These are phyloP conservation scores for Vitis rupestris DNA, from an alignment of 164 flowering plant species.

Conservation along the genomic window DNA sequence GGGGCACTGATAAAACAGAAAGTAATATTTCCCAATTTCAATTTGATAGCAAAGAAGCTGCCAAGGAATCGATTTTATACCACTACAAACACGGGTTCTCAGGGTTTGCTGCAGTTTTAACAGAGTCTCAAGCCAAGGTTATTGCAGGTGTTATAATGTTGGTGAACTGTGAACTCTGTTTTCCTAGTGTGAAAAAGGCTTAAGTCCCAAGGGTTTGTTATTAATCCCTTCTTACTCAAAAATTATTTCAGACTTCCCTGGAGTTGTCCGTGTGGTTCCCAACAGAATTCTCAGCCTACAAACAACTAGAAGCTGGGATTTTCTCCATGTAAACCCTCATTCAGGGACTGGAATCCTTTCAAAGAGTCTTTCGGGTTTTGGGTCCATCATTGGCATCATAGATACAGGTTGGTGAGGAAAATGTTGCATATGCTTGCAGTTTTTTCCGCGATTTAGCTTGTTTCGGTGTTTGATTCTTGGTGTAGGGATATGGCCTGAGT, in stretches of 20 bases:
- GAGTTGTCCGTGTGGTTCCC: slow-evolving; percentile 39
- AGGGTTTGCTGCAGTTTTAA: slow-evolving; percentile 51
- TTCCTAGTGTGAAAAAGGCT: neutral
- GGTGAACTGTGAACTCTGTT: slow-evolving; percentile 15
- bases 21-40: neutral
- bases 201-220: neutral
- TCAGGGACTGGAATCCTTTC: slow-evolving; percentile 33
- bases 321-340: slow-evolving; percentile 29
- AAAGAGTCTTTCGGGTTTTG: slow-evolving; percentile 30
- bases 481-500: slow-evolving; percentile 58
- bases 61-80: slow-evolving; percentile 33
- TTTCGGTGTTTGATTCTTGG: slow-evolving; percentile 1
- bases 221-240: neutral
- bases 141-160: slow-evolving; percentile 40
- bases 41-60: slow-evolving; percentile 36
- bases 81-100: slow-evolving; percentile 57
- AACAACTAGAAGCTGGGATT: slow-evolving; percentile 63
- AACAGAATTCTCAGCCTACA: slow-evolving; percentile 37
- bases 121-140: slow-evolving; percentile 36
- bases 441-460: neutral
- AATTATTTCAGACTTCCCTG: slow-evolving; percentile 34
- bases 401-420: slow-evolving; percentile 36
- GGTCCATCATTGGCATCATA: slow-evolving; percentile 45
- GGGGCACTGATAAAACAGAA: neutral
- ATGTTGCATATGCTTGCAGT: neutral